Evolutionary conservation across 106 monocot genomes (phyloP).

Genomic region (Apostasia ramifera): DNA sequence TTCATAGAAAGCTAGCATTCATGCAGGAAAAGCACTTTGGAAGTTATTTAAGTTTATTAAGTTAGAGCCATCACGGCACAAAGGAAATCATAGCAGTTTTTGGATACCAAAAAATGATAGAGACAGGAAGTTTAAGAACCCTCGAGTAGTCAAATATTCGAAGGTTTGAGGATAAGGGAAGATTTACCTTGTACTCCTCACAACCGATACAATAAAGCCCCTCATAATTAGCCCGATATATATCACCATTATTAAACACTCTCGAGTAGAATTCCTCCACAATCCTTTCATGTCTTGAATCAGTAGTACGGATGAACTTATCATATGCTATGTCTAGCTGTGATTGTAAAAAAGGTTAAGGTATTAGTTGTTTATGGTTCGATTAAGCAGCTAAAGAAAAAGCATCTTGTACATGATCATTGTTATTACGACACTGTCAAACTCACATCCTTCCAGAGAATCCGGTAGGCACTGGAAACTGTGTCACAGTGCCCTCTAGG

Average conservation of each 20-base stretch:
- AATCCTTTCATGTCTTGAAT: constrained; percentile 67
- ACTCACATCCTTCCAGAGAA: constrained; percentile 89
- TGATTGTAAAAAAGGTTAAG: constrained; percentile 11
- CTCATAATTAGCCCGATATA: constrained; percentile 90
- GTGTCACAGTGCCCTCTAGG: constrained; percentile 73
- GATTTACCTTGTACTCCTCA: constrained; percentile 91
- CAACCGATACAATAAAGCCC: constrained; percentile 93
- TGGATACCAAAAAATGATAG: no score
- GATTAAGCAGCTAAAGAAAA: not conserved
- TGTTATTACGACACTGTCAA: no score
- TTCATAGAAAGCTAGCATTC: no score
- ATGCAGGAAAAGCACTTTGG: no score
- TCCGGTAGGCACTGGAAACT: constrained; percentile 59
- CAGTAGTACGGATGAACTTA: constrained; percentile 92
- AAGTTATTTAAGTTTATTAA: no score
- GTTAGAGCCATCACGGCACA: no score
- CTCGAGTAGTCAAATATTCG: no score
- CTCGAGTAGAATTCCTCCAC: constrained; percentile 91
- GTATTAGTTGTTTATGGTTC: not conserved
- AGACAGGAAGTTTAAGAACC: no score
- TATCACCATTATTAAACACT: constrained; percentile 79
- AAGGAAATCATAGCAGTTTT: no score
- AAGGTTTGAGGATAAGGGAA: not conserved
- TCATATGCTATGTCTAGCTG: constrained; percentile 90
- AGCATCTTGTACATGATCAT: not conserved